Evolutionary conservation across 225 moss, liverwort and hornwort genomes (phyloP), one percentile per base, ranked within the genome.

Genomic region (Polytrichum commune): DNA sequence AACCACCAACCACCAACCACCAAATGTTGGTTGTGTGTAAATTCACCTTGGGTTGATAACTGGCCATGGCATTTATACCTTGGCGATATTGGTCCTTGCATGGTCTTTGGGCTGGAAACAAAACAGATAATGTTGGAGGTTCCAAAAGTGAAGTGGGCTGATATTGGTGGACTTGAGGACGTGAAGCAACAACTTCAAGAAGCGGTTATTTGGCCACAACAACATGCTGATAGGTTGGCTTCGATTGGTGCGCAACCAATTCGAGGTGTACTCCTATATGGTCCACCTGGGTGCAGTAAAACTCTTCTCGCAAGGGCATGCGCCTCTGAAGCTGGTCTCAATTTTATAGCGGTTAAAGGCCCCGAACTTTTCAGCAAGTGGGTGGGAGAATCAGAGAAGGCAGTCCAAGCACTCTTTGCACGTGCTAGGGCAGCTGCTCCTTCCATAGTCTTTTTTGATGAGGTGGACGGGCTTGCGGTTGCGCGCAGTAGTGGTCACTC

Each of bases 341-440:
- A 94, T 69, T 94, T 98, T 55, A 88, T 94, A 72, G 94, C 87
- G 55, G 91, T 98, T 6, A 98, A 94, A 74, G 97, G 94, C 28
- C 97, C 94, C 4, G 97, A 98, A 62, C 90, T 98, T 73, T 94
- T 94, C 77, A 98, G 97, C 77, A 98, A 98, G 70, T 98, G 94
- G 97, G 94, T 98, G 29, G 97, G 97, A 46, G 94, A 98, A 75
- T 94, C 94, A 28, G 97, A 98, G 72, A 98, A 98, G 72, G 97
- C 94, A 27, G 91, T 98, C 18, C 82, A 87, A 70, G 77, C 76
- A 30, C 64, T 94, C 28, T 98, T 98, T 79, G 84, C 88, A 5
- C 81, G 88, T 53, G 97, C 97, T 29, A 88, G 92, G 86, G 84
- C 78, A 46, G 88, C 94, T 23, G 88, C 97, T 27, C 94, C 97